Evolutionary conservation across 2,329 filamentous ascomycete genomes (phyloP).

Genomic region (Penicillium occitanis): DNA sequence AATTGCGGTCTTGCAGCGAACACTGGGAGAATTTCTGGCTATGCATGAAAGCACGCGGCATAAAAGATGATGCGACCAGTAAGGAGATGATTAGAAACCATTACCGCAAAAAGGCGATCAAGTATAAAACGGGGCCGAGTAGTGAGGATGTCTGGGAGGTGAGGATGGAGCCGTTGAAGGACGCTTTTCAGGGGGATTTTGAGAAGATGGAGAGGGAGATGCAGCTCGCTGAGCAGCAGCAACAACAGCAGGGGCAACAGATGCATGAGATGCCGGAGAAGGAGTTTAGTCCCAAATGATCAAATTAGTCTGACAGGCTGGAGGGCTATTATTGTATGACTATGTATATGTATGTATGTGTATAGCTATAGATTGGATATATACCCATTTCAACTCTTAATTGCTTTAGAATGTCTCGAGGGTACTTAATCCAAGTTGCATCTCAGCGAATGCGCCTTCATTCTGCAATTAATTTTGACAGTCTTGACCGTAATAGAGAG

Average conservation of each 20-base stretch:
- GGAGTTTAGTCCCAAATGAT: not conserved
- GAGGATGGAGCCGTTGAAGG: conserved; percentile 61
- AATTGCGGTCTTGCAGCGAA: conserved; percentile 72
- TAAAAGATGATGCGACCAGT: conserved; percentile 53
- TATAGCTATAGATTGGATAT: conserved; percentile 6
- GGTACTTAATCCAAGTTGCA: not conserved
- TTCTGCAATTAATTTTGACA: no score
- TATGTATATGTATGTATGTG: conserved; percentile 7
- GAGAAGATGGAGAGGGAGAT: conserved; percentile 44
- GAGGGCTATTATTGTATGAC: not conserved
- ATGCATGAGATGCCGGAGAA: not conserved
- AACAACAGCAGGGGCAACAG: not conserved
- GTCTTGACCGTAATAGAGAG: no score
- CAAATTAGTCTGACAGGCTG: no score
- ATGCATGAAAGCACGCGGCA: conserved; percentile 79
- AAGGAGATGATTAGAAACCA: conserved; percentile 62
- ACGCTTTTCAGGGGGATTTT: conserved; percentile 49
- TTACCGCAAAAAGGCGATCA: conserved; percentile 66
- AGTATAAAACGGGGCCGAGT: conserved; percentile 67
- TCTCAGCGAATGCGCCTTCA: not conserved
- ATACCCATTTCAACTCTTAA: conserved; percentile 17
- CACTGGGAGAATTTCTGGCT: conserved; percentile 96
- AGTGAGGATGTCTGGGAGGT: conserved; percentile 91
- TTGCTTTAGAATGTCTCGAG: not conserved
- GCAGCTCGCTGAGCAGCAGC: not conserved